A percentile compares a stretch with the other conserved stretches of the same genome.
Evolutionary conservation across 2,329 filamentous ascomycete genomes (phyloP).

Genomic region (Penicillium sp.): DNA sequence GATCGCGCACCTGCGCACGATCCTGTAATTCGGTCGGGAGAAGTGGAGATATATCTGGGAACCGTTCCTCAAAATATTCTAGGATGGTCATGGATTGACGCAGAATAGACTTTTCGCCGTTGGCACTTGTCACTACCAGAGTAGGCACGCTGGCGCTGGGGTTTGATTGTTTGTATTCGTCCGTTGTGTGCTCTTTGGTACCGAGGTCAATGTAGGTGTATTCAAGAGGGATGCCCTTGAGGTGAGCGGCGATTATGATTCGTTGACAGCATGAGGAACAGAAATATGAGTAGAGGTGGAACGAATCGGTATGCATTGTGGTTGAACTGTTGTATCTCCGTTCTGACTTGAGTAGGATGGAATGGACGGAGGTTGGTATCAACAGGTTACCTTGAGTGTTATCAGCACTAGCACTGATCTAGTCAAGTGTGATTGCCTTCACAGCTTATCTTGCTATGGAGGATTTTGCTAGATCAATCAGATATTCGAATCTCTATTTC

Average conservation of each 20-base stretch:
- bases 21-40: background rate
- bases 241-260: background rate
- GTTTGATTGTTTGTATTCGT: background rate
- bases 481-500: background rate
- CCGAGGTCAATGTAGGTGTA: background rate
- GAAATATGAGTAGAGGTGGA: background rate
- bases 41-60: background rate
- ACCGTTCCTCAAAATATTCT: background rate
- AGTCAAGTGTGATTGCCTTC: background rate
- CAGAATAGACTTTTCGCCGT: background rate
- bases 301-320: background rate
- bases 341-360: background rate
- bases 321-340: background rate
- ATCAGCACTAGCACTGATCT: background rate
- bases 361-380: background rate
- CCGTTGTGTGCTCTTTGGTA: background rate
- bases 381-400: background rate
- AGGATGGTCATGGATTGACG: background rate
- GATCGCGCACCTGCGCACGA: background rate
- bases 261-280: background rate
- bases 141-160: background rate
- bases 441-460: background rate
- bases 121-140: background rate
- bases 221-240: background rate
- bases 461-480: no score